Percentiles rank a stretch among this genome's conserved stretches.
These are phyloP conservation scores for Stylonectria norvegica DNA, from an alignment of 2,329 filamentous ascomycete genomes.

Conservation along the genomic window DNA sequence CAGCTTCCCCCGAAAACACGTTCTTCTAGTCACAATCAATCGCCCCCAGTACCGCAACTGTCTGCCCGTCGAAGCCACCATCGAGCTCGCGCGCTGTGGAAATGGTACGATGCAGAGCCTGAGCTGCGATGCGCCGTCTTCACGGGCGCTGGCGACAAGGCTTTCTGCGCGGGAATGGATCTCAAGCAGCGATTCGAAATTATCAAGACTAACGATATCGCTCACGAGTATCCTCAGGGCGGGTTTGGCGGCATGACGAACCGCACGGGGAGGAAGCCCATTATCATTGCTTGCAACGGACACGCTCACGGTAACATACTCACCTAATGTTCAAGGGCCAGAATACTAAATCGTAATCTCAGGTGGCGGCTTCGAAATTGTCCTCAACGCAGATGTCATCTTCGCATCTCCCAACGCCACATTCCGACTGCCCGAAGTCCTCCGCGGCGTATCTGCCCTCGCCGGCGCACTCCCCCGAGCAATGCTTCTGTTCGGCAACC, in stretches of 20 bases:
- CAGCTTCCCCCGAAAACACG: constrained; percentile 39
- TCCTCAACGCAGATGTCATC: constrained; percentile 53
- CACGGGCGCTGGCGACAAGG: constrained; percentile 46
- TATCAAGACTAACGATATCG: constrained; percentile 27
- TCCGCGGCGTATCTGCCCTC: constrained; percentile 54
- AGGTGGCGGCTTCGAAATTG: constrained; percentile 33
- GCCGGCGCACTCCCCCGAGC: constrained; percentile 54
- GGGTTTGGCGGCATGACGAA: constrained; percentile 35
- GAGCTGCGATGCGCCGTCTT: constrained; percentile 48
- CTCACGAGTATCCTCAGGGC: constrained; percentile 22
- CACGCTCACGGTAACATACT: constrained; percentile 28
- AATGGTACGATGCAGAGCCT: constrained; percentile 49
- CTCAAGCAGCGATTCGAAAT: constrained; percentile 44
- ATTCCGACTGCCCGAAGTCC: constrained; percentile 56
- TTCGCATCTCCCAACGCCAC: constrained; percentile 49
- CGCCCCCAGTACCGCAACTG: constrained; percentile 41
- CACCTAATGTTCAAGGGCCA: neutral
- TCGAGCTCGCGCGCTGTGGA: constrained; percentile 44
- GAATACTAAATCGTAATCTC: neutral
- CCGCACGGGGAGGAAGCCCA: constrained; percentile 32
- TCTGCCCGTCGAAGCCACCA: constrained; percentile 34
- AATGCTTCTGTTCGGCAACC: constrained; percentile 33
- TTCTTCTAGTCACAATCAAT: constrained; percentile 45
- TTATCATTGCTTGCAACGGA: constrained; percentile 31
- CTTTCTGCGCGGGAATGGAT: constrained; percentile 54